Base-by-base conservation (phyloP, 371 early-diverging fungal species). In the Mortierella sp. region DNA sequence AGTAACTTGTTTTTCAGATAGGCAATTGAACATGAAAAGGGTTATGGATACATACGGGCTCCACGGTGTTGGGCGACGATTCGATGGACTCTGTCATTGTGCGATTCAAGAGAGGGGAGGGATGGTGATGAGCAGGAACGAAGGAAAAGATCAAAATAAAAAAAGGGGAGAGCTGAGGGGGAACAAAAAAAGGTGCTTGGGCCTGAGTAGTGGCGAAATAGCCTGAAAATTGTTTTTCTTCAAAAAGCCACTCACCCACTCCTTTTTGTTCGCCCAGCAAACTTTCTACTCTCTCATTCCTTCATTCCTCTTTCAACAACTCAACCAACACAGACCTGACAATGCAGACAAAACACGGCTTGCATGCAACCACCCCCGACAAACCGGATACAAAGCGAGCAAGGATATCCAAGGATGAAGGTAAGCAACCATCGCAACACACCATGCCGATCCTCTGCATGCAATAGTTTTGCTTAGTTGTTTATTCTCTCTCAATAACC, bases 371-470 rank as follows among this genome's bases (percentile, higher is more conserved):
- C 24, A 34, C 31, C 29, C 8, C 67, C 9, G 76, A 80, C 52
- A 75, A 55, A 37, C 80, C 80, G 65, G 76, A 72, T 1, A 55
- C 58, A 4, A 82, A 82, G 44, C 71, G 83, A 29, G 11, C 70
- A 24, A 67, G 75, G 78, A 78, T 82, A 68, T 78, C 76, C 11
- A 82, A 78, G 70, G 83, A 82, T 29, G 73, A 71, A 41, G 83
- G 83, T 82, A 71, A n/a, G n/a, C 45, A 39, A 11, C 14, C 19
- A 5, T 26, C 19, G 24, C 29, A 24, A 39, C 29, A 26, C 43
- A 5, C 52, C 31, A 34, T 40, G 9, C 45, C 48, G 22, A 37
- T 41, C 43, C 39, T 24, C n/a, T 29, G 16, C 24, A n/a, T 16
- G 10, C 16, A n/a, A n/a, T 4, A 19, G 19, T 24, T 6, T 31